Percentiles rank a stretch among this genome's conserved stretches.
These are phyloP conservation scores for Hymenoscyphus albidus DNA, from an alignment of 2,329 filamentous ascomycete genomes.

Conservation along the genomic window DNA sequence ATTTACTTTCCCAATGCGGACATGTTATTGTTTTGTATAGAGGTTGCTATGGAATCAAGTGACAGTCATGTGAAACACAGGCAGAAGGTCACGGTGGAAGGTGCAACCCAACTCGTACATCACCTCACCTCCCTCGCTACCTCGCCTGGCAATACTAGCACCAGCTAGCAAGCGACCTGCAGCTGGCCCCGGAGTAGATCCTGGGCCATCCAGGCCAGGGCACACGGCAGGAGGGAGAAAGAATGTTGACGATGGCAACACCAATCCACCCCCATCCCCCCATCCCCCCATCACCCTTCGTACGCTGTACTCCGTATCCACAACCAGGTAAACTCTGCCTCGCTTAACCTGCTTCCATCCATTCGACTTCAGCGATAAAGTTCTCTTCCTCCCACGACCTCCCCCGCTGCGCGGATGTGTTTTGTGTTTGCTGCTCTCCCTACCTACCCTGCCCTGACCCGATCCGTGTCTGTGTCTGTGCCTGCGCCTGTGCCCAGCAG, in stretches of 20 bases:
- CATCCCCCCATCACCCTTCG: too few relatives aligned
- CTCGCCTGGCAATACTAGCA: too few relatives aligned
- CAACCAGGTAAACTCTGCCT: neutral
- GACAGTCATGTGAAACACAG: too few relatives aligned
- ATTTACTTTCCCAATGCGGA: neutral
- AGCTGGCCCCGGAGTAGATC: neutral
- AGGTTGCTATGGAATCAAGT: neutral
- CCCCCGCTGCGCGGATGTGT: constrained; percentile 1
- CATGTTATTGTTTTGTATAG: neutral
- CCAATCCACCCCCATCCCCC: neutral
- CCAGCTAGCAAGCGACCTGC: neutral
- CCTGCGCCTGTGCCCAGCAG: neutral
- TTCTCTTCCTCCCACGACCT: neutral
- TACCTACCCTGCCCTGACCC: neutral
- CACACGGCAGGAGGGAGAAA: neutral
- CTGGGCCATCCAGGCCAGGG: too few relatives aligned
- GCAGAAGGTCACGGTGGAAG: neutral
- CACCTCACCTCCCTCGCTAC: too few relatives aligned
- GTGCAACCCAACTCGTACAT: neutral
- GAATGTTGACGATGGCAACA: neutral
- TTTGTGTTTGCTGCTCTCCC: neutral
- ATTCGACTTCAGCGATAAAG: neutral
- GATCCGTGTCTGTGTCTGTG: neutral
- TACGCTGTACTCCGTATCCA: too few relatives aligned
- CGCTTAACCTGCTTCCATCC: neutral